Evolutionary conservation across 345 rosid species (phyloP).

Genomic region (Aurinia saxatilis): DNA sequence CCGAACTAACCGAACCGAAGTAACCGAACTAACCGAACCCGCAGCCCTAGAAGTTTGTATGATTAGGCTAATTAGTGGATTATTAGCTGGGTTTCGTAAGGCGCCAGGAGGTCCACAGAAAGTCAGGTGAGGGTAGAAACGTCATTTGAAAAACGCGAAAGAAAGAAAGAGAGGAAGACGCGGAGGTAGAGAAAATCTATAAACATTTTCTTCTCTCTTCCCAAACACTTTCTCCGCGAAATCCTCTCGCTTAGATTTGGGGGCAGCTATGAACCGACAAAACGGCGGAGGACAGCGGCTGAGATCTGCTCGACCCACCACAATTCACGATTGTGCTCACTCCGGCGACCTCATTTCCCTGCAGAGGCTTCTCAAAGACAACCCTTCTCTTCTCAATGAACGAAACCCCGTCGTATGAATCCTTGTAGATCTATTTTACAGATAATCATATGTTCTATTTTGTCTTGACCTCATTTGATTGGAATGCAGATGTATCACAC

Average conservation of each 20-base stretch:
- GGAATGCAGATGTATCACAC: constrained; percentile 90
- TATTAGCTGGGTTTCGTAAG: constrained; percentile 11
- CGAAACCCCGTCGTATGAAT: constrained; percentile 79
- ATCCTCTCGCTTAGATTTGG: constrained; percentile 5
- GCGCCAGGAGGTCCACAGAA: background rate
- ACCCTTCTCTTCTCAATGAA: constrained; percentile 76
- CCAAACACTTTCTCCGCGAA: constrained; percentile 11
- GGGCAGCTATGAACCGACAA: constrained; percentile 38
- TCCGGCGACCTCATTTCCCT: constrained; percentile 67
- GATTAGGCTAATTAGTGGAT: background rate
- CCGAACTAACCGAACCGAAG: too few relatives aligned
- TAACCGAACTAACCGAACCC: too few relatives aligned
- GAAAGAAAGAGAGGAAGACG: constrained; percentile 35
- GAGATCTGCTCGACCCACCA: constrained; percentile 66
- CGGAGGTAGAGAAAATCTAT: constrained; percentile 21
- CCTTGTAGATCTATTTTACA: too few relatives aligned
- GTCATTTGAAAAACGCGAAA: background rate
- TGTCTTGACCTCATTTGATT: background rate
- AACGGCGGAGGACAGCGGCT: constrained; percentile 44
- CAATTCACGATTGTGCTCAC: constrained; percentile 82
- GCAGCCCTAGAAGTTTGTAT: too few relatives aligned
- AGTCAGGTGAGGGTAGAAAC: background rate
- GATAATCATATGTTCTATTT: too few relatives aligned
- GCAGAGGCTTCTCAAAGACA: constrained; percentile 61
- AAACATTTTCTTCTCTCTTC: background rate